phyloP scores from a whole-genome alignment of 2,329 filamentous ascomycete species.

The Phaeosphaeriaceae sp. region DNA sequence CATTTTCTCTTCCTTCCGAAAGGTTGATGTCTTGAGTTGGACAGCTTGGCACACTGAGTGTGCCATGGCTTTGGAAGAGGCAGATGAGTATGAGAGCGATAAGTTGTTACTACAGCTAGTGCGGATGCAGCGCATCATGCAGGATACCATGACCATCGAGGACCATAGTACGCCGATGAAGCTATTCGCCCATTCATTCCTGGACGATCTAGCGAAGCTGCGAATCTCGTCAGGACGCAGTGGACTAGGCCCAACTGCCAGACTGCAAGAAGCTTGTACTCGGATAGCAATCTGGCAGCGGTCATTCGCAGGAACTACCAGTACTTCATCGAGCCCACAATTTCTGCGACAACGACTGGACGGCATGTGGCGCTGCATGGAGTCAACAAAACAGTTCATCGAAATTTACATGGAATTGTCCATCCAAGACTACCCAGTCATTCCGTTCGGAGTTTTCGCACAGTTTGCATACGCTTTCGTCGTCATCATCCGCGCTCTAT shows the following conservation, averaged over 20 bases:
- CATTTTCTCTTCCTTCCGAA: constrained; percentile 10
- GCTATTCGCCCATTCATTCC: background rate
- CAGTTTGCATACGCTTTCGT: constrained; percentile 20
- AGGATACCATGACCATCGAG: background rate
- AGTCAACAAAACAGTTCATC: constrained; percentile 1
- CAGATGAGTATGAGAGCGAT: constrained; percentile 3
- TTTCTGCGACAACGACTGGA: background rate
- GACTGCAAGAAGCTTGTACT: constrained; percentile 5
- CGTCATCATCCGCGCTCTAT: constrained; percentile 10
- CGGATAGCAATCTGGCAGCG: constrained; percentile 8
- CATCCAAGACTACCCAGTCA: constrained; percentile 2
- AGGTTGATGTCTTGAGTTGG: constrained; percentile 6
- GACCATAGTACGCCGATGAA: background rate
- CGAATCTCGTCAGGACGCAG: background rate
- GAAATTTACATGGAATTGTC: constrained; percentile 1
- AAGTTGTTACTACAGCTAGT: background rate
- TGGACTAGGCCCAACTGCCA: background rate
- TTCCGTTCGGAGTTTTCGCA: constrained; percentile 15
- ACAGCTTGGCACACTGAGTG: constrained; percentile 9
- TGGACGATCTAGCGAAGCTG: background rate
- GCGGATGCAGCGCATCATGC: constrained; percentile 4
- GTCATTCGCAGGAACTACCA: constrained; percentile 1
- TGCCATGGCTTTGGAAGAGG: background rate
- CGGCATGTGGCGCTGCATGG: constrained; percentile 7
- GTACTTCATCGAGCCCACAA: background rate